A percentile compares a stretch with the other conserved stretches of the same genome.
phyloP scores from a whole-genome alignment of 176 grass and related monocot species.

The Urochloa ruziziensis region DNA sequence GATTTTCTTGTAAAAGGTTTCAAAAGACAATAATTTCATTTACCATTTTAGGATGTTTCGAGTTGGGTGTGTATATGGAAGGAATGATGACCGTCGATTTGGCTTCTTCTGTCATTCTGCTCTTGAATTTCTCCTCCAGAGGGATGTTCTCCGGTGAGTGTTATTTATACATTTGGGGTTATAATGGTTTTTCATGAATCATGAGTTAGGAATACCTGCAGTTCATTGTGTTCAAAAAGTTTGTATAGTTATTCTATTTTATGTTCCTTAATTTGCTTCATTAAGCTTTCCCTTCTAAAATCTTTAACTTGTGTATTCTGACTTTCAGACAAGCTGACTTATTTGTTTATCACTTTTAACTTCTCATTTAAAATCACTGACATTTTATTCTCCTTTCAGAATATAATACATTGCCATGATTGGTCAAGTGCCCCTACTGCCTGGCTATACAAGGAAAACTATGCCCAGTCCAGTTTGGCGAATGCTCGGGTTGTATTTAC shows the following conservation, averaged over 20 bases:
- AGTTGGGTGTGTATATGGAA: constrained; percentile 75
- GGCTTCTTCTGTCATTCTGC: constrained; percentile 87
- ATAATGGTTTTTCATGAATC: constrained; percentile 1
- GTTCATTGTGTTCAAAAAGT: background rate
- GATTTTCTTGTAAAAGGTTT: constrained; percentile 21
- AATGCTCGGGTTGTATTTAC: constrained; percentile 82
- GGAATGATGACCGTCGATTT: constrained; percentile 67
- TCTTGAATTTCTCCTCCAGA: constrained; percentile 86
- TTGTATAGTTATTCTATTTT: background rate
- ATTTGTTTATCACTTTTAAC: background rate
- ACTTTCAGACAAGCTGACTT: background rate
- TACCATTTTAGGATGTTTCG: constrained; percentile 60
- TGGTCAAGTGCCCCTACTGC: constrained; percentile 89
- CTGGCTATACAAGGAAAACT: constrained; percentile 91
- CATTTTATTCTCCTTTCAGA: constrained; percentile 44
- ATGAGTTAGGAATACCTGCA: background rate
- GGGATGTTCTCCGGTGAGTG: constrained; percentile 62
- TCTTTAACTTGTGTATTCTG: background rate
- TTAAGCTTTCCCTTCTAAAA: background rate
- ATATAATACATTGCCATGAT: constrained; percentile 97
- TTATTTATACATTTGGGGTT: background rate
- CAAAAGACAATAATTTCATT: background rate
- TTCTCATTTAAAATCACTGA: constrained; percentile 18
- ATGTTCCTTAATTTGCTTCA: background rate
- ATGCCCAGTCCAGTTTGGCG: constrained; percentile 50